phyloP scores from a whole-genome alignment of 768 basidiomycete species.

The Kwoniella mangroviensis region DNA sequence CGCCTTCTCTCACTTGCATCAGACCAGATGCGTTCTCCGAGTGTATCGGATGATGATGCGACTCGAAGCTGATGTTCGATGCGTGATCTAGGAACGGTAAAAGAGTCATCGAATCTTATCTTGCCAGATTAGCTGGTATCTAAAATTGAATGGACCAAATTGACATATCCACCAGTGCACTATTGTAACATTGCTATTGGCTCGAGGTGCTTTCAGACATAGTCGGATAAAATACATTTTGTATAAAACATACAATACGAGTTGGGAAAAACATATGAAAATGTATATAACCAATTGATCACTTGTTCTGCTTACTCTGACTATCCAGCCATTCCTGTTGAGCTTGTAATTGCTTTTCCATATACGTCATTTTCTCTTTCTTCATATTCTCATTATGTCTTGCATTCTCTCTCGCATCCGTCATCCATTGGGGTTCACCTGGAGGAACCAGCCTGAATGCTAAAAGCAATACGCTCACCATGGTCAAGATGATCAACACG shows the following conservation, averaged over 20 bases:
- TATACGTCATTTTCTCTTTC: neutral
- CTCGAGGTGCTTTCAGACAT: neutral
- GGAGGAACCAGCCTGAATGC: conserved; percentile 9
- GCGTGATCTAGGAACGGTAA: conserved; percentile 50
- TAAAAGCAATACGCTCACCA: neutral
- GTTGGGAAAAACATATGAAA: neutral
- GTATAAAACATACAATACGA: neutral
- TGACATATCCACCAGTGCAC: neutral
- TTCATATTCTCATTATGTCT: neutral
- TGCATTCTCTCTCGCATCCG: conserved; percentile 7
- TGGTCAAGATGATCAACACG: neutral
- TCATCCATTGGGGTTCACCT: conserved; percentile 17
- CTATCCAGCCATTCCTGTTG: conserved; percentile 3
- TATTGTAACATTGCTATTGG: neutral
- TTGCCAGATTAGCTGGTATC: conserved; percentile 34
- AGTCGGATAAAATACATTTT: neutral
- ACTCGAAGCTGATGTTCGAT: neutral
- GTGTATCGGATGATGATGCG: neutral
- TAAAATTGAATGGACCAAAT: neutral
- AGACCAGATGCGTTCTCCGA: neutral
- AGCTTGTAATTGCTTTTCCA: neutral
- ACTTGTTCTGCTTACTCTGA: neutral
- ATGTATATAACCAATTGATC: neutral
- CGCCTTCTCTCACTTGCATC: no score
- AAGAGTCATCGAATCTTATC: conserved; percentile 52